phyloP scores from a whole-genome alignment of 805 yeast species.

The Myxozyma kluyveri region DNA sequence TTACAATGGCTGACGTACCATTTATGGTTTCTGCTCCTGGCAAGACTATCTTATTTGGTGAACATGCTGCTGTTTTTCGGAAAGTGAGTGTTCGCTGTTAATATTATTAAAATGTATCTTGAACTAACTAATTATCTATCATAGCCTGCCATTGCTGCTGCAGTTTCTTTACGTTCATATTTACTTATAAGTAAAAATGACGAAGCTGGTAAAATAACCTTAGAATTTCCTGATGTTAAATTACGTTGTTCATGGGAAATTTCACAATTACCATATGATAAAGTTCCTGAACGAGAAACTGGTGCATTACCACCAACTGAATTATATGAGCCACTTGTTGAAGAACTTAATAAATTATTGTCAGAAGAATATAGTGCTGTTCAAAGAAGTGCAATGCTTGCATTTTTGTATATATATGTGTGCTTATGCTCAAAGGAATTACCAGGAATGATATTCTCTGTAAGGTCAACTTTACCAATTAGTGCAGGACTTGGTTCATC shows the following conservation, averaged over 20 bases:
- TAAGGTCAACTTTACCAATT: conserved; percentile 82
- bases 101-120: not conserved
- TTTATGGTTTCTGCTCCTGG: conserved; percentile 93
- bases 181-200: conserved; percentile 56
- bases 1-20: conserved; percentile 39
- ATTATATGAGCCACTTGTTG: conserved; percentile 57
- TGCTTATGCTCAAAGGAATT: conserved; percentile 50
- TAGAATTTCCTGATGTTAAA: conserved; percentile 82
- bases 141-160: conserved; percentile 93
- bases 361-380: conserved; percentile 50
- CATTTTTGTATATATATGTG: conserved; percentile 75
- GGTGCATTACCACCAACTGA: conserved; percentile 38
- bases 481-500: conserved; percentile 98
- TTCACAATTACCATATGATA: conserved; percentile 60
- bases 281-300: conserved; percentile 33
- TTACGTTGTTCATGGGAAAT: conserved; percentile 64
- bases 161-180: conserved; percentile 81
- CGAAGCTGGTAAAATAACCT: conserved; percentile 45
- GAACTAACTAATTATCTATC: conserved; percentile 5
- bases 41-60: conserved; percentile 92
- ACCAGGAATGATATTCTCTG: conserved; percentile 57
- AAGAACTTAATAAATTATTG: conserved; percentile 48
- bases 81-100: conserved; percentile 42
- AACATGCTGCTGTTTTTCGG: conserved; percentile 91
- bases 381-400: conserved; percentile 74